Percentiles rank a stretch among this genome's conserved stretches.
Evolutionary conservation across 1,139 yeast genomes (phyloP).

Genomic region (Casaregolazyma lundiana): DNA sequence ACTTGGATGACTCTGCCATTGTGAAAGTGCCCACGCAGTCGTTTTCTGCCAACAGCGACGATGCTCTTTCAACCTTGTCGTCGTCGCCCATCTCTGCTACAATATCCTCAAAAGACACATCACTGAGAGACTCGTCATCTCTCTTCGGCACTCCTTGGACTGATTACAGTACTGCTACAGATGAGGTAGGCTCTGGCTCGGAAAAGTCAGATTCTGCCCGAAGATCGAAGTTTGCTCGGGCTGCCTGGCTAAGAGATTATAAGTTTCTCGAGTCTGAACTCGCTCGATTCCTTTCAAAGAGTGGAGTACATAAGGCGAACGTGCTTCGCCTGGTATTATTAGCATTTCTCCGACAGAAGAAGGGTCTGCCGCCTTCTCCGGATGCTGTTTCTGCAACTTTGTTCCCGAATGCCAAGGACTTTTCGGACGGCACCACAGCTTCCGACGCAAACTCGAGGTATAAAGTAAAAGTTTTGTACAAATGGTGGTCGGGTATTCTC

Average conservation of each 20-base stretch:
- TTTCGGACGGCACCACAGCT: conserved; percentile 33
- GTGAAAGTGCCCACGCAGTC: too few species aligned
- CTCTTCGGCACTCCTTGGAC: conserved; percentile 3
- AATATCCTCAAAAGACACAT: conserved; percentile 6
- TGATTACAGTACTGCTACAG: conserved; percentile 2
- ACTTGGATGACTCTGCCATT: too few species aligned
- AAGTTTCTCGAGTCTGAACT: conserved; percentile 26
- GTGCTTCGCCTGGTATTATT: conserved; percentile 60
- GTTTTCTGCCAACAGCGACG: conserved; percentile 8
- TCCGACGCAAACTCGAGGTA: conserved; percentile 29
- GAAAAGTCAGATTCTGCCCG: background rate
- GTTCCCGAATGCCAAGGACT: conserved; percentile 20
- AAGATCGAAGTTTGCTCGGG: background rate
- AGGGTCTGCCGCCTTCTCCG: conserved; percentile 22
- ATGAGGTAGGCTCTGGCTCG: conserved; percentile 1
- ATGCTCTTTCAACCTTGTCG: conserved; percentile 4
- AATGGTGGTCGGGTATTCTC: conserved; percentile 68
- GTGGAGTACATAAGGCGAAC: conserved; percentile 58
- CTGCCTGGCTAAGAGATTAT: conserved; percentile 19
- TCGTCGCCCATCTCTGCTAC: conserved; percentile 11
- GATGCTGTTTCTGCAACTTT: conserved; percentile 29
- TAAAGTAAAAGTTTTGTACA: conserved; percentile 39
- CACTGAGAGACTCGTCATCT: conserved; percentile 2
- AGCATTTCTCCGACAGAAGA: conserved; percentile 50
- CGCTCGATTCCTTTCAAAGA: conserved; percentile 38